phyloP scores from a whole-genome alignment of 495 filamentous ascomycete species.

The Annulohypoxylon maeteangense region DNA sequence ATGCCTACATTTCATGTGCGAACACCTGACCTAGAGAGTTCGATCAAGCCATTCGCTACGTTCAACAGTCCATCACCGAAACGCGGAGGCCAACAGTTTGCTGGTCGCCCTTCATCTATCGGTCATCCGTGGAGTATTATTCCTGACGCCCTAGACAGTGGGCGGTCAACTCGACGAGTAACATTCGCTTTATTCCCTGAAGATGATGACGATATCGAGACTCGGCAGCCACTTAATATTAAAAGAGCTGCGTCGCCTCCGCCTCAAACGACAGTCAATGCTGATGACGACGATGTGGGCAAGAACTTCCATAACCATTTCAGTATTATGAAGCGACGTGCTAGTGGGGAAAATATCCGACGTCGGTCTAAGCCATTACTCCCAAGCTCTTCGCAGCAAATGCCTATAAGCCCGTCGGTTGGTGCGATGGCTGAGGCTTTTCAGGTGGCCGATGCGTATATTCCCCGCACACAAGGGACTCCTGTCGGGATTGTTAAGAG shows the following conservation, averaged over 20 bases:
- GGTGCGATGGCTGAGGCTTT: conserved; percentile 57
- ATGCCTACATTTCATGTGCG: neutral
- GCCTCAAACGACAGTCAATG: conserved; percentile 20
- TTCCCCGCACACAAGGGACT: neutral
- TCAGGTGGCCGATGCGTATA: conserved; percentile 41
- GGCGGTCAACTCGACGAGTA: conserved; percentile 33
- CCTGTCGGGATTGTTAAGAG: neutral
- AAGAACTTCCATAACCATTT: conserved; percentile 50
- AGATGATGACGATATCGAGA: conserved; percentile 11
- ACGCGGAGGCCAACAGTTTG: conserved; percentile 2
- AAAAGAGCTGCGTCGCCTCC: conserved; percentile 42
- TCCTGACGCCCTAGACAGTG: conserved; percentile 8
- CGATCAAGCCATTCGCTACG: conserved; percentile 43
- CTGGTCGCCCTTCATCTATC: neutral
- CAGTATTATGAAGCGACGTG: conserved; percentile 46
- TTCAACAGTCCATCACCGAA: conserved; percentile 42
- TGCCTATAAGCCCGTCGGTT: conserved; percentile 49
- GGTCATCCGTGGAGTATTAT: conserved; percentile 23
- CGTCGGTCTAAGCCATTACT: conserved; percentile 40
- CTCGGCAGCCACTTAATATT: neutral
- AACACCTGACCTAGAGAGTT: conserved; percentile 41
- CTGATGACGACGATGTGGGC: conserved; percentile 34
- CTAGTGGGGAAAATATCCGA: conserved; percentile 20
- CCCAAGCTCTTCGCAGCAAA: conserved; percentile 56
- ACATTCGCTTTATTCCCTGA: conserved; percentile 38